Conservation (phyloP, 192 early-diverging fungal genomes). For the Coemansia guatemalensis region DNA sequence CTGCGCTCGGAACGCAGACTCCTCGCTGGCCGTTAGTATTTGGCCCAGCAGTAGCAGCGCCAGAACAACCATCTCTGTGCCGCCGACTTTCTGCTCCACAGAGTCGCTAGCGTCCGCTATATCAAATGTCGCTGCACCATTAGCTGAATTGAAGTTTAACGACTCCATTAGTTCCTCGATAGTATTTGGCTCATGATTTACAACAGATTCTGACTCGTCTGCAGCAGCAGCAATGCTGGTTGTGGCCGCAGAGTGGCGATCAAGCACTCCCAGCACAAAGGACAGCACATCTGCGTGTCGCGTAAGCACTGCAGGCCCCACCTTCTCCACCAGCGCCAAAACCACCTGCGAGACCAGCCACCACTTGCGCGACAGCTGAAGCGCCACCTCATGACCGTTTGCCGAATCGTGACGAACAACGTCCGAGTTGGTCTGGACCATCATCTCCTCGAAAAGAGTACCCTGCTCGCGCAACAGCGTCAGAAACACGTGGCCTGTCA, state of each 20-base stretch:
- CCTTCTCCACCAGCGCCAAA: conserved; percentile 60
- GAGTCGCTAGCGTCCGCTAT: conserved; percentile 29
- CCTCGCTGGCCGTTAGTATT: conserved; percentile 59
- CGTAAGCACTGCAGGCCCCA: conserved; percentile 74
- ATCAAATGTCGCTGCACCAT: conserved; percentile 15
- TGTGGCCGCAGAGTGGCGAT: conserved; percentile 36
- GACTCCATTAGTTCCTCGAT: conserved; percentile 25
- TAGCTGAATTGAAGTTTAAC: neutral
- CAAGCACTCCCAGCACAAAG: conserved; percentile 65
- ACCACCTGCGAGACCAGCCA: conserved; percentile 52
- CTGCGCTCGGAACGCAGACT: conserved; percentile 11
- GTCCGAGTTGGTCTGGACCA: conserved; percentile 6
- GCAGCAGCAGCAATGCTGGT: neutral
- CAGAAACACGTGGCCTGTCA: conserved; percentile 75
- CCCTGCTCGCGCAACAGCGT: conserved; percentile 70
- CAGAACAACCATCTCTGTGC: conserved; percentile 58
- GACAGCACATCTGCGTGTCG: conserved; percentile 75
- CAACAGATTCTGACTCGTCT: neutral
- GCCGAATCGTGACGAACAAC: neutral
- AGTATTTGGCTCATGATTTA: neutral
- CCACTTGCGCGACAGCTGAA: conserved; percentile 27
- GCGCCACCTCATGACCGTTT: neutral
- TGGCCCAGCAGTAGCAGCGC: conserved; percentile 65
- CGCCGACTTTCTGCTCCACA: conserved; percentile 40
- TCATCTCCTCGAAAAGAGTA: conserved; percentile 47